A percentile compares a stretch with the other conserved stretches of the same genome.
Conservation (phyloP, 2,329 filamentous ascomycete species). For the Aspergillus pseudoterreus region DNA sequence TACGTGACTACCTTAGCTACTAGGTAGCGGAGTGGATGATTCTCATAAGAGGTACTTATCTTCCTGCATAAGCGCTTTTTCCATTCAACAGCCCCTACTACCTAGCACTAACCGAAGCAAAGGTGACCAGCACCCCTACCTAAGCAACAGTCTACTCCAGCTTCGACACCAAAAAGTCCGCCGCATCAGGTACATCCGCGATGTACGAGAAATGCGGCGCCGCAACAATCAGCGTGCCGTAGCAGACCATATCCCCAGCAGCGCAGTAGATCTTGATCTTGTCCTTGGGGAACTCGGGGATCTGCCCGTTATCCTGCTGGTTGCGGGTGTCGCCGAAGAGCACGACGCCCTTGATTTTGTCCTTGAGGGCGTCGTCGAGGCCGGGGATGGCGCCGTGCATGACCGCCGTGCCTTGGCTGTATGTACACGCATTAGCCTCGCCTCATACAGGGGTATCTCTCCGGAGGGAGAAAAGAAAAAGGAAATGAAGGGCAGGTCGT, state of each 20-base stretch:
- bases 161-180: slow-evolving; percentile 22
- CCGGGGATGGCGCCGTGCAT: slow-evolving; percentile 38
- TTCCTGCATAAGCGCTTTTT: background rate
- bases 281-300: slow-evolving; percentile 39
- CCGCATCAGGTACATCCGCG: slow-evolving; percentile 27
- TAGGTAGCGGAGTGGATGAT: too few relatives aligned
- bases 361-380: slow-evolving; percentile 25
- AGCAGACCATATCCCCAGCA: slow-evolving; percentile 48
- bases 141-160: background rate
- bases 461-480: background rate
- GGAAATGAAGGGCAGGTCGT: background rate
- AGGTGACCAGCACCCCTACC: background rate
- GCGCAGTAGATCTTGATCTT: slow-evolving; percentile 49
- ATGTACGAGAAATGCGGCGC: slow-evolving; percentile 38
- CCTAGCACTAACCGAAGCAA: too few relatives aligned
- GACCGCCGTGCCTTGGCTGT: slow-evolving; percentile 43
- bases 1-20: background rate
- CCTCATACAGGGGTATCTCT: background rate
- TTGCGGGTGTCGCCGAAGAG: slow-evolving; percentile 45
- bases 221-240: slow-evolving; percentile 41
- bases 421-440: background rate
- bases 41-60: too few relatives aligned
- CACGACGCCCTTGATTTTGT: slow-evolving; percentile 38
- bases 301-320: slow-evolving; percentile 35
- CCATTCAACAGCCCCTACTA: background rate